Conservation (phyloP, 75 land plant species). For the Cunninghamia lanceolata region DNA sequence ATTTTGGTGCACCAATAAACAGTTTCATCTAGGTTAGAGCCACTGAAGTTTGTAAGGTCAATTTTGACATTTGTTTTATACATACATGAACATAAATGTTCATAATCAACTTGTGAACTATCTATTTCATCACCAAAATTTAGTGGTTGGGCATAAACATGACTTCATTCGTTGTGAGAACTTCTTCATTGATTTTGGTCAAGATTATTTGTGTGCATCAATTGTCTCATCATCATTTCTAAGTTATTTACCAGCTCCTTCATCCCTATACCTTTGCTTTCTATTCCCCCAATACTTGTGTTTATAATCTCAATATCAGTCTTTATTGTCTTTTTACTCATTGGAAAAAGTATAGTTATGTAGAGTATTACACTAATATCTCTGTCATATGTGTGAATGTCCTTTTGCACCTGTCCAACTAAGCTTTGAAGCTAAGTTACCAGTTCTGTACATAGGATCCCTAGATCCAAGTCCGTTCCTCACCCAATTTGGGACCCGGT, state of each 20-base stretch:
- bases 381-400: neutral
- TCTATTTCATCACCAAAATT: neutral
- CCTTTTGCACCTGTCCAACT: neutral
- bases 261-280: neutral
- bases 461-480: neutral
- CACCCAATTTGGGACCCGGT: too few species aligned
- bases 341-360: neutral
- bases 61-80: neutral
- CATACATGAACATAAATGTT: neutral
- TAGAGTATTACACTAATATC: neutral
- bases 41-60: neutral
- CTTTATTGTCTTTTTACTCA: neutral
- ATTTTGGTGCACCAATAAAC: neutral
- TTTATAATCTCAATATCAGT: neutral
- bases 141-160: neutral
- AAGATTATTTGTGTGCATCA: neutral
- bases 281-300: neutral
- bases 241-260: neutral
- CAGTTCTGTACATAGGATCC: too few species aligned
- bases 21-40: neutral
- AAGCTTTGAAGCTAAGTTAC: neutral
- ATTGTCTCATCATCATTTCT: neutral
- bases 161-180: neutral
- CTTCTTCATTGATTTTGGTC: neutral
- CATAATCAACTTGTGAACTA: neutral